These are phyloP conservation scores for Leishmania gerbilli DNA, from an alignment of 208 protist genomes.

Conservation along the genomic window DNA sequence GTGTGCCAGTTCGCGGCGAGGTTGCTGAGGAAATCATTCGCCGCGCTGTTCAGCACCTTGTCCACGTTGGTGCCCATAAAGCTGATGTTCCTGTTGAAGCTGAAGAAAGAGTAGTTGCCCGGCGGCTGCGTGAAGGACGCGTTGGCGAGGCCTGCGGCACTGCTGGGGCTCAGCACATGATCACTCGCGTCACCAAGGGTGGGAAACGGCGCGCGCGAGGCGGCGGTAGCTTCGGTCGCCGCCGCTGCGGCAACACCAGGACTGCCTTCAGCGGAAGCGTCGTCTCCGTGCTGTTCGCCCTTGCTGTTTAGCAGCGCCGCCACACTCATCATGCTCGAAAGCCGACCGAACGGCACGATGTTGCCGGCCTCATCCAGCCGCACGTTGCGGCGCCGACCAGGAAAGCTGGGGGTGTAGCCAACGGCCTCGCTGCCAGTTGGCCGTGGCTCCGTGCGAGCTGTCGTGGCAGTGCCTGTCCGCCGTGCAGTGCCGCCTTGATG, in stretches of 20 bases:
- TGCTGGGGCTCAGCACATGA: background rate
- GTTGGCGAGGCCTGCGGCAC: slow-evolving; percentile 12
- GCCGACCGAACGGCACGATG: slow-evolving; percentile 21
- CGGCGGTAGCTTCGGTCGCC: background rate
- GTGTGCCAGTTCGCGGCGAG: slow-evolving; percentile 24
- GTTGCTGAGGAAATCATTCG: slow-evolving; percentile 58
- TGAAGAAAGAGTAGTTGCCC: slow-evolving; percentile 41
- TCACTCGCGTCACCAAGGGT: background rate
- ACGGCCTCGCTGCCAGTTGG: background rate
- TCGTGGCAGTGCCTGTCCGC: background rate
- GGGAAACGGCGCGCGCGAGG: too few relatives aligned
- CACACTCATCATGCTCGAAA: slow-evolving; percentile 5
- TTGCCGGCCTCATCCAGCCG: slow-evolving; percentile 23
- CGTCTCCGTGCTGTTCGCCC: background rate
- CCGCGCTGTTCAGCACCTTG: slow-evolving; percentile 53
- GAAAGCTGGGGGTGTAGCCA: slow-evolving; percentile 8
- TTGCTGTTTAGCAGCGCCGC: background rate
- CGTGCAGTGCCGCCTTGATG: background rate
- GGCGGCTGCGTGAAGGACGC: slow-evolving; percentile 23
- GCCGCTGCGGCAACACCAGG: background rate
- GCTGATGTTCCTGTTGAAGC: slow-evolving; percentile 60
- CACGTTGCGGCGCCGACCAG: slow-evolving; percentile 26
- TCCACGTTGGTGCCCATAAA: slow-evolving; percentile 54
- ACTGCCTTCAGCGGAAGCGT: background rate
- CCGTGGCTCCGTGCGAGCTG: background rate